Evolutionary conservation across 345 rosid genomes (phyloP).

Genomic region (Syzygium jambos): DNA sequence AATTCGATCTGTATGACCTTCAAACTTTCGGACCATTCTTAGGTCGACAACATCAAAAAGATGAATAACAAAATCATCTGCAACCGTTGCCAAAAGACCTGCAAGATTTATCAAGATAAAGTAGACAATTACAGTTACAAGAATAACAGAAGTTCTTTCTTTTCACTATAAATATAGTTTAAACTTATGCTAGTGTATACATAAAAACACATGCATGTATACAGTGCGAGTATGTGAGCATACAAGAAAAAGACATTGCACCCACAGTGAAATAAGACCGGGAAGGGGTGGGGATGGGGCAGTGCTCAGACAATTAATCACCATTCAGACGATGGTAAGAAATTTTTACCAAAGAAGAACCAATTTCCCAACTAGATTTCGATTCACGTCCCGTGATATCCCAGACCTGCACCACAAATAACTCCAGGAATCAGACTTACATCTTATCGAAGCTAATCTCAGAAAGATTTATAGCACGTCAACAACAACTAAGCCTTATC

Average conservation of each 20-base stretch:
- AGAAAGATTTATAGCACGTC: neutral
- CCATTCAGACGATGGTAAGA: constrained; percentile 72
- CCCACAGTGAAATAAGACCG: neutral
- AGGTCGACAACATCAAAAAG: constrained; percentile 62
- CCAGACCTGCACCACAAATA: constrained; percentile 56
- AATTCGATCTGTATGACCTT: constrained; percentile 81
- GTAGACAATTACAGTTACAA: too few relatives aligned
- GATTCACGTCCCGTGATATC: constrained; percentile 63
- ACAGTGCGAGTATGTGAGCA: too few relatives aligned
- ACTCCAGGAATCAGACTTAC: neutral
- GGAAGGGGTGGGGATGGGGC: neutral
- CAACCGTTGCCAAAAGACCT: constrained; percentile 88
- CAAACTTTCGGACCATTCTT: constrained; percentile 85
- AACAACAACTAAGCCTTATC: neutral
- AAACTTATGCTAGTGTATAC: too few relatives aligned
- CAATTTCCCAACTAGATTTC: constrained; percentile 75
- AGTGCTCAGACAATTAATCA: neutral
- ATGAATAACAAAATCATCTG: constrained; percentile 71
- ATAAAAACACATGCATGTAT: too few relatives aligned
- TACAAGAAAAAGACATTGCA: neutral
- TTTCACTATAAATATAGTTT: neutral
- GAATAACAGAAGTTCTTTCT: too few relatives aligned
- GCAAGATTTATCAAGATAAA: constrained; percentile 6
- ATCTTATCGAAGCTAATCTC: neutral
- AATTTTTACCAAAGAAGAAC: constrained; percentile 63